Percentiles rank a stretch among this genome's conserved stretches.
Conservation (phyloP, 2,329 filamentous ascomycete genomes). For the Sclerotinia borealis region DNA sequence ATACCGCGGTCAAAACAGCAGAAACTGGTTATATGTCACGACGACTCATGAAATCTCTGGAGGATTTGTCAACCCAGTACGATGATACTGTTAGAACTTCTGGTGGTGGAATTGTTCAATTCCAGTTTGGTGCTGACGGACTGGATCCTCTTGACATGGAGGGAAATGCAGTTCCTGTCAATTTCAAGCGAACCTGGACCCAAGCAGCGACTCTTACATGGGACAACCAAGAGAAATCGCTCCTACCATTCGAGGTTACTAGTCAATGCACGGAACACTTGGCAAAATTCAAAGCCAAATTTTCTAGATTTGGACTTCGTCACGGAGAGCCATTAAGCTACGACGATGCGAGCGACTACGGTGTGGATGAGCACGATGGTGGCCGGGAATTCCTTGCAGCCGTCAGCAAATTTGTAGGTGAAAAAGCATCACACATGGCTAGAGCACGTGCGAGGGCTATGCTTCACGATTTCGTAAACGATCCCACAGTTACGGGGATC, state of each 20-base stretch:
- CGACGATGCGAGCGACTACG: constrained; percentile 60
- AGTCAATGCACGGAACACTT: constrained; percentile 63
- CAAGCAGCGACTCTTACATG: constrained; percentile 73
- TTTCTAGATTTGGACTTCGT: constrained; percentile 55
- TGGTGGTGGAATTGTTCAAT: constrained; percentile 82
- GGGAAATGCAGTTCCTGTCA: constrained; percentile 82
- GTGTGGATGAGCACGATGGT: constrained; percentile 74
- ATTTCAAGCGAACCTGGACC: constrained; percentile 86
- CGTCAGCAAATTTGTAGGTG: constrained; percentile 67
- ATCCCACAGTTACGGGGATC: constrained; percentile 28
- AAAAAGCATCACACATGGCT: constrained; percentile 54
- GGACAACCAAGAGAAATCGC: constrained; percentile 65
- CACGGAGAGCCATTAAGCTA: constrained; percentile 59
- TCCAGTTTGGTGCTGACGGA: constrained; percentile 94
- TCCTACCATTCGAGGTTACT: constrained; percentile 70
- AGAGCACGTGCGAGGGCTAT: constrained; percentile 46
- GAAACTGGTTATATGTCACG: constrained; percentile 99
- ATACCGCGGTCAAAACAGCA: constrained; percentile 97
- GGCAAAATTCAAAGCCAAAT: constrained; percentile 58
- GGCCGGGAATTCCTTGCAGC: constrained; percentile 75
- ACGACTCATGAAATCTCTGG: constrained; percentile 93
- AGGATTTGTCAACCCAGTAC: constrained; percentile 89
- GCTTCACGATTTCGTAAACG: constrained; percentile 40
- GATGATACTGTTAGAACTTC: constrained; percentile 94
- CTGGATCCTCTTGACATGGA: constrained; percentile 98